Conservation (phyloP, 306 rosid genomes). For the Crotalaria pallida region DNA sequence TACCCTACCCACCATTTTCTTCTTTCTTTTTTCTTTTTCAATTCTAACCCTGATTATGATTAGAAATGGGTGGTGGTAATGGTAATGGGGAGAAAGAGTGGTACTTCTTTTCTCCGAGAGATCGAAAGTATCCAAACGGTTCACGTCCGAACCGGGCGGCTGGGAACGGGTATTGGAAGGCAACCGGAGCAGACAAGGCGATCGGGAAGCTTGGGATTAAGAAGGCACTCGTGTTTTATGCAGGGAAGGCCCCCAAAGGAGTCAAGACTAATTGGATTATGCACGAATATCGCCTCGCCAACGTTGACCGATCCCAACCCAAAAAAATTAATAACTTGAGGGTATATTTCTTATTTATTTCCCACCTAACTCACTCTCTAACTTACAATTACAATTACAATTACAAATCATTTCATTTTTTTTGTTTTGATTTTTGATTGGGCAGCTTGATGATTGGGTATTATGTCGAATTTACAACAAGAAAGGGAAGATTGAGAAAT, state of each 20-base stretch:
- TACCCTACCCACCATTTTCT: too few species aligned
- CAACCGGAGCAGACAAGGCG: conserved; percentile 94
- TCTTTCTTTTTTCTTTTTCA: too few species aligned
- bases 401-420: too few species aligned
- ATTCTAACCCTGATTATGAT: too few species aligned
- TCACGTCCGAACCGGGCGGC: conserved; percentile 97
- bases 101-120: conserved; percentile 96
- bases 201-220: conserved; percentile 85
- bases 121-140: conserved; percentile 92
- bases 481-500: conserved; percentile 68
- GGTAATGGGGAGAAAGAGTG: conserved; percentile 89
- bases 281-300: conserved; percentile 97
- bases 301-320: conserved; percentile 80
- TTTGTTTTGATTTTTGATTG: not conserved
- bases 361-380: too few species aligned
- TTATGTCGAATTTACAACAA: conserved; percentile 92
- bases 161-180: conserved; percentile 88
- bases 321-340: conserved; percentile 60
- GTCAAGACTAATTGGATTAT: conserved; percentile 94
- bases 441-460: conserved; percentile 97
- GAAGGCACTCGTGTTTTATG: conserved; percentile 87
- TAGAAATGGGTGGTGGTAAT: conserved; percentile 80
- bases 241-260: conserved; percentile 87
- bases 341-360: conserved; percentile 35
- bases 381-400: too few species aligned